Conservation (phyloP, 1,139 yeast species). For the Casaregolazyma lundiana region DNA sequence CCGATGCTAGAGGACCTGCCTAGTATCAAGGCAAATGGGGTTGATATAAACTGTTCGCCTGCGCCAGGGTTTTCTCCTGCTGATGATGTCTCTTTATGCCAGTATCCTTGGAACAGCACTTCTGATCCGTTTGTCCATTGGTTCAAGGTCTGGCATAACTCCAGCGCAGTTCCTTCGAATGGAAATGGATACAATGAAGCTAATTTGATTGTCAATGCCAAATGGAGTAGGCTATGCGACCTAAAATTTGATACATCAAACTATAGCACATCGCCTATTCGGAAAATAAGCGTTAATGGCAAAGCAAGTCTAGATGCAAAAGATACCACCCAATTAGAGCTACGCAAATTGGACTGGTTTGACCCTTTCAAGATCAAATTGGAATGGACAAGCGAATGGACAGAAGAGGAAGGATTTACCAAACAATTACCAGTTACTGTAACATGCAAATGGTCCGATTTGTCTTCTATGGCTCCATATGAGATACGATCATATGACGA, state of each 20-base stretch:
- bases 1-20: constrained; percentile 56
- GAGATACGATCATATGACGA: constrained; percentile 70
- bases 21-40: constrained; percentile 35
- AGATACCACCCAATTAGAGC: constrained; percentile 39
- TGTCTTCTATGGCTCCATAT: constrained; percentile 38
- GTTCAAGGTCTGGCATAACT: constrained; percentile 3
- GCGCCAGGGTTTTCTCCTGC: neutral
- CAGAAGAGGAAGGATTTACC: constrained; percentile 40
- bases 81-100: constrained; percentile 1
- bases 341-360: constrained; percentile 64
- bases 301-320: constrained; percentile 18
- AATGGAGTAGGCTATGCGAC: constrained; percentile 5
- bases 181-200: constrained; percentile 7
- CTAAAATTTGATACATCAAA: constrained; percentile 1
- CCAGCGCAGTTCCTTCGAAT: neutral
- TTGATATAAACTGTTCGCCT: neutral
- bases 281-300: constrained; percentile 13
- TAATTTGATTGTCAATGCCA: constrained; percentile 4
- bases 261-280: constrained; percentile 10
- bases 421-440: constrained; percentile 48
- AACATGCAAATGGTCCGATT: constrained; percentile 75
- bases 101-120: constrained; percentile 1
- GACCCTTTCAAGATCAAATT: constrained; percentile 55
- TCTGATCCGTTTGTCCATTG: constrained; percentile 5
- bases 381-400: constrained; percentile 73